These are phyloP conservation scores for Sarocladium strictum DNA, from an alignment of 2,329 filamentous ascomycete species.

Conservation along the genomic window DNA sequence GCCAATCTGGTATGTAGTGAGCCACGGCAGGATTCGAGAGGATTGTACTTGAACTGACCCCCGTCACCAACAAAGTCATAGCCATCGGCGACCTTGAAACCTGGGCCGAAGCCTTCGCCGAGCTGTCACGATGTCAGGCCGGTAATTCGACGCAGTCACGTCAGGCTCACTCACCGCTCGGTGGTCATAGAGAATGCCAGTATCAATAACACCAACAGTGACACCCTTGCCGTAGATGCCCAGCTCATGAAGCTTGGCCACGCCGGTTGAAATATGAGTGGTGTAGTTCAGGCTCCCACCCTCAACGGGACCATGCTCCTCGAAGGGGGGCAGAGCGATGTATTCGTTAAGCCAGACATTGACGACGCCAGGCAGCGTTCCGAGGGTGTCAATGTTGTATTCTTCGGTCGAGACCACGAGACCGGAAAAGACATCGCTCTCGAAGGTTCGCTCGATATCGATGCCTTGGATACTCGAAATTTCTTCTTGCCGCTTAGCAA, in stretches of 20 bases:
- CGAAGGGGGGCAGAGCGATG: background rate
- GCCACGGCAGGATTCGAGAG: background rate
- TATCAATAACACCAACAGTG: conserved; percentile 21
- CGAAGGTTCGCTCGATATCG: conserved; percentile 11
- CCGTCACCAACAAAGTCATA: conserved; percentile 19
- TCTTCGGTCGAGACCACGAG: conserved; percentile 16
- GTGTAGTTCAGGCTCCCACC: conserved; percentile 13
- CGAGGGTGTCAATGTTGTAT: conserved; percentile 15
- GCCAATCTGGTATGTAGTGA: background rate
- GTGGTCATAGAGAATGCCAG: conserved; percentile 20
- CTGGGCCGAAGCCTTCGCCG: conserved; percentile 19
- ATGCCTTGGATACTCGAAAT: conserved; percentile 11
- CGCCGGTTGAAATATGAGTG: conserved; percentile 20
- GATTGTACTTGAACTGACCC: conserved; percentile 2
- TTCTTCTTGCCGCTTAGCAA: background rate
- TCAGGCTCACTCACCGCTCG: conserved; percentile 8
- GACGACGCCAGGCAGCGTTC: conserved; percentile 15
- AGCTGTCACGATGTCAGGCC: conserved; percentile 13
- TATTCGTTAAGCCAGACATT: conserved; percentile 17
- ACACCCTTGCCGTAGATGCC: conserved; percentile 20
- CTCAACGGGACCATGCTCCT: background rate
- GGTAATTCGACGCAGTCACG: background rate
- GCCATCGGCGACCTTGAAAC: conserved; percentile 19
- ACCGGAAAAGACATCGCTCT: conserved; percentile 18
- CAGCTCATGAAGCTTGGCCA: conserved; percentile 18